Conservation (phyloP, 192 early-diverging fungal genomes). For the Martensiomyces pterosporus region DNA sequence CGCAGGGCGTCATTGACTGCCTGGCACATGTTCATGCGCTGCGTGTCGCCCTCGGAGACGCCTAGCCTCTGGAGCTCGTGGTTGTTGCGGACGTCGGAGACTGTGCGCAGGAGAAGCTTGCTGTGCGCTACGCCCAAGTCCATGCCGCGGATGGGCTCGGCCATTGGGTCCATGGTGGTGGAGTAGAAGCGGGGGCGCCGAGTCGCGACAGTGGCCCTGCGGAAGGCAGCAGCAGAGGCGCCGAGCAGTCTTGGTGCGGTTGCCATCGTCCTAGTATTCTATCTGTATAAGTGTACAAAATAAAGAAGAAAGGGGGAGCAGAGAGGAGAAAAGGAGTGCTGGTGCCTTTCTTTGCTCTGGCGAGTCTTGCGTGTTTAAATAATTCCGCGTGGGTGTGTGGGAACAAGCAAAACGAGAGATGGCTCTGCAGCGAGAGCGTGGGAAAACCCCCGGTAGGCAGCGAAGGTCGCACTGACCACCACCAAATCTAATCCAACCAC, state of each 20-base stretch:
- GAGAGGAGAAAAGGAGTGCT: no score
- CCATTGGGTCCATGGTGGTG: background rate
- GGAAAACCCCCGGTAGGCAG: no score
- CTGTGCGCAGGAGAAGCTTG: constrained; percentile 71
- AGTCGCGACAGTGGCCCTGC: background rate
- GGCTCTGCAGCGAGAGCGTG: no score
- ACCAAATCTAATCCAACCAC: no score
- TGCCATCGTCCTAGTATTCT: no score
- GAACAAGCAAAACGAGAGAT: background rate
- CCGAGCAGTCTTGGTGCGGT: no score
- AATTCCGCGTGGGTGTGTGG: no score
- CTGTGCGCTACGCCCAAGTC: constrained; percentile 77
- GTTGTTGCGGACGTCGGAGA: constrained; percentile 62
- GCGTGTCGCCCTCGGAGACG: constrained; percentile 53
- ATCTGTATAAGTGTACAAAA: no score
- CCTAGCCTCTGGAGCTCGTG: constrained; percentile 62
- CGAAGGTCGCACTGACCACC: no score
- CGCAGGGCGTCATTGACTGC: constrained; percentile 94
- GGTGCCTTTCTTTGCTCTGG: no score
- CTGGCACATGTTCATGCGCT: constrained; percentile 91
- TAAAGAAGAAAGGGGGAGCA: background rate
- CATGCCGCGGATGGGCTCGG: constrained; percentile 75
- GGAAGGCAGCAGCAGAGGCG: no score
- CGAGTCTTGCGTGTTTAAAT: no score
- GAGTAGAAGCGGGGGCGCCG: constrained; percentile 4